phyloP scores from a whole-genome alignment of 2,329 filamentous ascomycete species.

The Karstenula rhodostoma region DNA sequence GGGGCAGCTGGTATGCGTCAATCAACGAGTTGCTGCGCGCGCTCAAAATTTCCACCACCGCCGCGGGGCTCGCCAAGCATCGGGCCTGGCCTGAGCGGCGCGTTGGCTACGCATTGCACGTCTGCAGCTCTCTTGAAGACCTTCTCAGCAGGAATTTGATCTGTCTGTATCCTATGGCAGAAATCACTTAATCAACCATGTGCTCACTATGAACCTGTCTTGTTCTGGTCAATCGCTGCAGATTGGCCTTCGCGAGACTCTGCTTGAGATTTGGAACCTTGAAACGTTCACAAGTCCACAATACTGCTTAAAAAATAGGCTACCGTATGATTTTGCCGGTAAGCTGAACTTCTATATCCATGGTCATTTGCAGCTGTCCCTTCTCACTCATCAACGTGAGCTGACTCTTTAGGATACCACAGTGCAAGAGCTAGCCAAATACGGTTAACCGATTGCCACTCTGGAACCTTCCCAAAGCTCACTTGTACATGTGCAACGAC shows the following conservation, averaged over 20 bases:
- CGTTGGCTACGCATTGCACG: neutral
- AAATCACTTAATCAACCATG: too few relatives aligned
- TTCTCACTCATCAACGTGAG: neutral
- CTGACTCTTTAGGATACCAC: neutral
- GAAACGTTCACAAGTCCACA: too few relatives aligned
- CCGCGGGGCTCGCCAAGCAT: conserved; percentile 16
- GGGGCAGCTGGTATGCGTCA: conserved; percentile 18
- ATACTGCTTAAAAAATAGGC: too few relatives aligned
- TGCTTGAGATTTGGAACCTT: too few relatives aligned
- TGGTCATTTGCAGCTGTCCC: neutral
- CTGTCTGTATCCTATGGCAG: neutral
- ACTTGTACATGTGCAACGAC: neutral
- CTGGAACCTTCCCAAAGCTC: neutral
- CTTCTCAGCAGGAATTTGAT: too few relatives aligned
- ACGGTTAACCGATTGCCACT: neutral
- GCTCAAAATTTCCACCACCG: conserved; percentile 13
- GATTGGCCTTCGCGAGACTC: too few relatives aligned
- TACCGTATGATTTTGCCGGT: neutral
- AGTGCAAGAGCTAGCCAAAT: neutral
- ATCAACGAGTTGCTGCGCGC: conserved; percentile 4
- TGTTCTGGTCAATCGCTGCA: too few relatives aligned
- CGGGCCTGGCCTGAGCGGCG: conserved; percentile 9
- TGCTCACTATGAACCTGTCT: too few relatives aligned
- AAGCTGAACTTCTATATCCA: neutral
- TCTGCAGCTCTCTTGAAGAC: neutral